phyloP scores from a whole-genome alignment of 306 rosid genomes.

The Rosa rugosa region DNA sequence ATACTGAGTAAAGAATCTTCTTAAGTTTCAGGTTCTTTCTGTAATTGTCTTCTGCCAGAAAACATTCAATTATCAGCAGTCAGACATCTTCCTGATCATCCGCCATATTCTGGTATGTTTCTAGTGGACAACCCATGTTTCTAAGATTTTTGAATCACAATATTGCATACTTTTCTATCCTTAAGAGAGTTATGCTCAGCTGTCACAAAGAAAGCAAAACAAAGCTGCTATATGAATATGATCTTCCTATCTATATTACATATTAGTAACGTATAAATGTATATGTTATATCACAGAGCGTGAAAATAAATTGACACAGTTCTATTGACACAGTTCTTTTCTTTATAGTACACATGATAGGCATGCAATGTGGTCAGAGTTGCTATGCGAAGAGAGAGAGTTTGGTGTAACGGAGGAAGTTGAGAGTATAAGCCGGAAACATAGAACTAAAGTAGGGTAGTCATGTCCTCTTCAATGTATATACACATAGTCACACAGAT shows the following conservation, averaged over 20 bases:
- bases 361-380: background rate
- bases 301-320: background rate
- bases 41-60: conserved; percentile 95
- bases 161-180: conserved; percentile 15
- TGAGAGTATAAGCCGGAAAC: conserved; percentile 2
- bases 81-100: conserved; percentile 73
- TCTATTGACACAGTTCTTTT: background rate
- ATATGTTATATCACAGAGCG: background rate
- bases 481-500: background rate
- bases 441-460: background rate
- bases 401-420: background rate
- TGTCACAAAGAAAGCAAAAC: background rate
- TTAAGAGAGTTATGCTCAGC: background rate
- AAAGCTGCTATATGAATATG: background rate
- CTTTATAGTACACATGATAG: background rate
- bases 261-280: background rate
- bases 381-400: background rate
- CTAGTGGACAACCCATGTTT: background rate
- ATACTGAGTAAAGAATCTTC: conserved; percentile 39
- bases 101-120: conserved; percentile 63
- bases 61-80: conserved; percentile 76
- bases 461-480: background rate
- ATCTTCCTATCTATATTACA: background rate
- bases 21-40: conserved; percentile 80
- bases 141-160: background rate